Base-by-base conservation (phyloP, 2,329 filamentous ascomycete genomes). In the Fusarium cicatricum region DNA sequence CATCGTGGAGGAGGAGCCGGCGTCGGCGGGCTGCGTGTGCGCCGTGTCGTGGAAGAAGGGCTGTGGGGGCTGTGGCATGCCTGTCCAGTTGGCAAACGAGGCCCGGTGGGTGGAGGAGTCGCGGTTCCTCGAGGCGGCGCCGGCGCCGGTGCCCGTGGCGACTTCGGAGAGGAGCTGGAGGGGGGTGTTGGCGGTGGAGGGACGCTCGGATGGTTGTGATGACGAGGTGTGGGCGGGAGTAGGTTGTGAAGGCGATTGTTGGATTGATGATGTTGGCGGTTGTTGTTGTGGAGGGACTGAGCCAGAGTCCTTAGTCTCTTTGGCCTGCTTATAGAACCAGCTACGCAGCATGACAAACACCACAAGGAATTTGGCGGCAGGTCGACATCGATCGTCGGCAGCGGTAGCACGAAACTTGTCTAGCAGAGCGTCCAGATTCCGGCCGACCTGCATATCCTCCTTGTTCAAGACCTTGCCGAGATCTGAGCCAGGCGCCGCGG, bases 391-490 rank as follows among this genome's bases (percentile, higher is more conserved):
- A 44, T 89, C 85, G 1, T 83, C 82, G 4, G 84, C 83, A 0
- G 88, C 87, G 0, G 87, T 82, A 33, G 82, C 80, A 53, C 82
- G 81, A 66, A 94, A 89, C 64, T 88, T 87, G 2, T 86, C 82
- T 1, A 91, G 83, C 16, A 93, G 78, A n/a, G 80, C 81, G 59
- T 91, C 87, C 3, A 96, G 79, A 69, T 91, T 89, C 48, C 84
- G 78, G 60, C 80, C 79, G 15, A 85, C 82, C 57, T 87, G 86
- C 75, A 94, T 82, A 61, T 87, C 82, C 49, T 88, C 82, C 59
- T 85, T 85, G 62, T 86, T 81, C 59, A 94, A 87, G 15, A 92
- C 82, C 55, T 84, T 83, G n/a, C 86, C 86, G 2, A 93, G 81
- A 63, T 88, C 86, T 14, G 85, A 88, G 34, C 83, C 82, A 1